These are phyloP conservation scores for Starmerella ratchasimensis DNA, from an alignment of 805 yeast genomes.

Conservation along the genomic window DNA sequence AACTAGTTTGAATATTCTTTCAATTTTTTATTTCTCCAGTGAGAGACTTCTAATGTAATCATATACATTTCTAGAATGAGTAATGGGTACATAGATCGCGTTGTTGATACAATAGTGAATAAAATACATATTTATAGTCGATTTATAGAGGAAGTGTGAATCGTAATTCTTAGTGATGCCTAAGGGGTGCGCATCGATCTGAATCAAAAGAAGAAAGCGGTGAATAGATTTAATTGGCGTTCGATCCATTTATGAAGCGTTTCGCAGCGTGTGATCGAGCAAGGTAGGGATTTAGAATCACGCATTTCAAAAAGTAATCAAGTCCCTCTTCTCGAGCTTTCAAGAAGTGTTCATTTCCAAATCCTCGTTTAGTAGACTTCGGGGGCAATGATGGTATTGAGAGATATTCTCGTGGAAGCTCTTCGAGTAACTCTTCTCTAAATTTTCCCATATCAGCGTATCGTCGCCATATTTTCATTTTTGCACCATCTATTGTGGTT, in stretches of 20 bases:
- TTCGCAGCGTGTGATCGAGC: constrained; percentile 26
- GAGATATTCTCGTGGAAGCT: constrained; percentile 28
- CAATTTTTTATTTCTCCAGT: no score
- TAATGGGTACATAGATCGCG: no score
- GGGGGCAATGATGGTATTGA: constrained; percentile 37
- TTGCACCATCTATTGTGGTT: constrained; percentile 26
- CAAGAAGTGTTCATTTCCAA: constrained; percentile 24
- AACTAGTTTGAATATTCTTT: no score
- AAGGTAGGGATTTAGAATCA: constrained; percentile 33
- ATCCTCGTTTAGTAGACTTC: constrained; percentile 26
- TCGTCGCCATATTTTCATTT: constrained; percentile 39
- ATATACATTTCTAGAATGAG: no score
- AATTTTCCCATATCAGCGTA: constrained; percentile 51
- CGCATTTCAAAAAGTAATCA: constrained; percentile 34
- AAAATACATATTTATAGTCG: no score
- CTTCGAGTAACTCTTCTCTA: constrained; percentile 28
- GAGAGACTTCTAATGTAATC: no score
- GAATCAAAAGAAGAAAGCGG: background rate
- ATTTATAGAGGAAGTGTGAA: no score
- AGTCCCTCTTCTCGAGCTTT: constrained; percentile 31
- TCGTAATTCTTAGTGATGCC: no score
- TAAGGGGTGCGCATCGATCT: no score
- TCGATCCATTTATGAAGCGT: constrained; percentile 20
- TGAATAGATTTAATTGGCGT: background rate
- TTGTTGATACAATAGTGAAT: no score